phyloP scores from a whole-genome alignment of 495 filamentous ascomycete genomes.

The Aspergillus indologenus region DNA sequence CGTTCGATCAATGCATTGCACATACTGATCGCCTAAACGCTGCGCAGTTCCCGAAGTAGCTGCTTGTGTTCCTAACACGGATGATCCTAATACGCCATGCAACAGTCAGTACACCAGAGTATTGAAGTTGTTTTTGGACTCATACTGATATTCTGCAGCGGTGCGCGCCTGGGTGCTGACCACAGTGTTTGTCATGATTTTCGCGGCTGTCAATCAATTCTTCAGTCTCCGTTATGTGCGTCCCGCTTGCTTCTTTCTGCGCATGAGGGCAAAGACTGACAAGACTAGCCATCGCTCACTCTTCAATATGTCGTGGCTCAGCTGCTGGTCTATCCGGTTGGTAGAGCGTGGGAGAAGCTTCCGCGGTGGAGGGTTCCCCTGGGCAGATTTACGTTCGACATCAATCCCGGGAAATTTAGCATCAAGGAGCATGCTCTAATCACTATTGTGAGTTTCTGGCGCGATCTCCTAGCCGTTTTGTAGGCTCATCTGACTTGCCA shows the following conservation, averaged over 20 bases:
- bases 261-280: neutral
- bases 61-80: conserved; percentile 29
- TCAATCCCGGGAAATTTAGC: conserved; percentile 65
- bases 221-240: conserved; percentile 30
- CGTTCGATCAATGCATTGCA: neutral
- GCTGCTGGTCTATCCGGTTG: conserved; percentile 58
- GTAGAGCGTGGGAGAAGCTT: conserved; percentile 45
- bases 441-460: conserved; percentile 49
- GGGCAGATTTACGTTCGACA: conserved; percentile 46
- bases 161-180: conserved; percentile 27
- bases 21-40: neutral
- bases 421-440: conserved; percentile 69
- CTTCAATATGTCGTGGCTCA: conserved; percentile 66
- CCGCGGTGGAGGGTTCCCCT: conserved; percentile 58
- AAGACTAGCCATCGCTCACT: conserved; percentile 70
- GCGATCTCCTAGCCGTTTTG: conserved; percentile 11
- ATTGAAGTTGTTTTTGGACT: neutral
- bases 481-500: neutral
- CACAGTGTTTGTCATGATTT: conserved; percentile 27
- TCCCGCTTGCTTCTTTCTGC: neutral
- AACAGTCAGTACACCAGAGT: conserved; percentile 19
- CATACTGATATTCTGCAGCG: conserved; percentile 11
- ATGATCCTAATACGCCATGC: conserved; percentile 24
- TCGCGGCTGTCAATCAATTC: conserved; percentile 28
- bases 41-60: conserved; percentile 28